Percentiles rank a stretch among this genome's conserved stretches.
Evolutionary conservation across 129 eudicot genomes (phyloP).

Genomic region (Flaveria robusta): DNA sequence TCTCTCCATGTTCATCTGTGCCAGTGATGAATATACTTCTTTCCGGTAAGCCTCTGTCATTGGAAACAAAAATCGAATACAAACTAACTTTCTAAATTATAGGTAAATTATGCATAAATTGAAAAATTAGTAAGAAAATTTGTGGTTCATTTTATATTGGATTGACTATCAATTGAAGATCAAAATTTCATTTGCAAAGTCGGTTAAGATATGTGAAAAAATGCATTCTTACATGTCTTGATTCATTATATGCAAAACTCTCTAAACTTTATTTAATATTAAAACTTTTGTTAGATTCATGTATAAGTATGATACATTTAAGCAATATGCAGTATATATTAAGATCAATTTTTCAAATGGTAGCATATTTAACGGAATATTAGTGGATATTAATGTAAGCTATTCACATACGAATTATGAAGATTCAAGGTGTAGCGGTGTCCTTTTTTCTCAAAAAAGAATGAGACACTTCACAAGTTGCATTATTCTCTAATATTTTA

Average conservation of each 20-base stretch:
- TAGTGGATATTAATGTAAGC: not conserved
- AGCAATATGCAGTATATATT: not conserved
- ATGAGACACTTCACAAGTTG: slow-evolving; percentile 1
- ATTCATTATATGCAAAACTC: not conserved
- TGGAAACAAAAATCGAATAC: slow-evolving; percentile 2
- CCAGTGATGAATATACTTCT: slow-evolving; percentile 88
- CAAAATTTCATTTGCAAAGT: not conserved
- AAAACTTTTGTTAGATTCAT: not conserved
- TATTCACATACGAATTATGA: not conserved
- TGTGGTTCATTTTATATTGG: not conserved
- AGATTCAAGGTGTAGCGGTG: not conserved
- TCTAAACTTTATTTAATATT: not conserved
- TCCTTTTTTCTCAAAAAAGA: not conserved
- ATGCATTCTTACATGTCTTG: not conserved
- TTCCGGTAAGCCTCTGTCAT: slow-evolving; percentile 79
- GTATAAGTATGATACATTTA: not conserved
- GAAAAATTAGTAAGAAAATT: not conserved
- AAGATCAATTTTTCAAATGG: not conserved
- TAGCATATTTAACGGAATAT: not conserved
- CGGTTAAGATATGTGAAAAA: not conserved
- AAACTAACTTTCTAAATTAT: slow-evolving; percentile 1
- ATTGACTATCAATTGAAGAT: not conserved
- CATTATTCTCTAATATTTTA: not conserved
- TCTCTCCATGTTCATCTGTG: slow-evolving; percentile 98
- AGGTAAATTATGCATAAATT: not conserved